Percentiles rank a stretch among this genome's conserved stretches.
Evolutionary conservation across 805 yeast species (phyloP).

Genomic region (Clavispora vitiphila): DNA sequence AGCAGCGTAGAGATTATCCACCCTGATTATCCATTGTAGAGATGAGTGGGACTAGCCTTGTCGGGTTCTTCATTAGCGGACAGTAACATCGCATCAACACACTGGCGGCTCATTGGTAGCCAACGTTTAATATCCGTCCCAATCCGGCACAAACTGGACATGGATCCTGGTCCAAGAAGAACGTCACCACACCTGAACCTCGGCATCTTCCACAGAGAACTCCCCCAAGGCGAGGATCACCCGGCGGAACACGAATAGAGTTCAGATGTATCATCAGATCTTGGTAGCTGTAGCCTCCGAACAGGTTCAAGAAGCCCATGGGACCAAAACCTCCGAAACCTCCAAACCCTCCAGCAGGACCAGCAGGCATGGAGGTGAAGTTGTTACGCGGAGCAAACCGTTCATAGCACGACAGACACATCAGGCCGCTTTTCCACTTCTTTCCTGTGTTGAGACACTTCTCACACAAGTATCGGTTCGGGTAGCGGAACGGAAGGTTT

Average conservation of each 20-base stretch:
- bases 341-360: too few relatives aligned
- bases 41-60: too few relatives aligned
- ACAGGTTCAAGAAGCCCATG: background rate
- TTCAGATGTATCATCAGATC: too few relatives aligned
- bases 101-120: too few relatives aligned
- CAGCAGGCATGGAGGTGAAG: background rate
- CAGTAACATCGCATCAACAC: too few relatives aligned
- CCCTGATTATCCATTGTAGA: too few relatives aligned
- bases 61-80: too few relatives aligned
- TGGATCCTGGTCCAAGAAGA: slow-evolving; percentile 55
- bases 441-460: slow-evolving; percentile 75
- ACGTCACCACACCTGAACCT: slow-evolving; percentile 54
- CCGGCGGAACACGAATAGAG: slow-evolving; percentile 59
- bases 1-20: background rate
- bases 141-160: slow-evolving; percentile 33
- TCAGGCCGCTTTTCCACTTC: slow-evolving; percentile 53
- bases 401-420: slow-evolving; percentile 70
- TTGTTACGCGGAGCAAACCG: slow-evolving; percentile 46
- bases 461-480: slow-evolving; percentile 53
- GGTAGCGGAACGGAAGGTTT: slow-evolving; percentile 61
- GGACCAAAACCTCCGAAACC: too few relatives aligned
- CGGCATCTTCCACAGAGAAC: slow-evolving; percentile 65
- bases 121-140: too few relatives aligned
- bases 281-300: too few relatives aligned
- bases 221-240: slow-evolving; percentile 77